Percentiles rank a stretch among this genome's conserved stretches.
These are phyloP conservation scores for Ceratocystiopsis brevicomis DNA, from an alignment of 2,329 filamentous ascomycete genomes.

Conservation along the genomic window DNA sequence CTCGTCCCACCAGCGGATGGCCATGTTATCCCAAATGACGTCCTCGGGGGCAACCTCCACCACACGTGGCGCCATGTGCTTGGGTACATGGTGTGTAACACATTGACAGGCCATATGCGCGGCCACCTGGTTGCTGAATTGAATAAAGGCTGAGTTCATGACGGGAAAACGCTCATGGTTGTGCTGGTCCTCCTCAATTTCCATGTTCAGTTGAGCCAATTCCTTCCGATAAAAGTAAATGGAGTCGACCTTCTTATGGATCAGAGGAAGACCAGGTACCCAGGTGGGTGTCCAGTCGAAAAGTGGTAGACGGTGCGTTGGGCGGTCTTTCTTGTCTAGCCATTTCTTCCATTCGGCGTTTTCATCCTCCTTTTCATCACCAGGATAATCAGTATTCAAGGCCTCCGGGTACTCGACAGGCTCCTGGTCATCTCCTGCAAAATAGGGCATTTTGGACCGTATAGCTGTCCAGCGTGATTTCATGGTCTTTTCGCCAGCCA, in stretches of 20 bases:
- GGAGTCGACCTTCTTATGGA: constrained; percentile 83
- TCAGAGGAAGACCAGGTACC: constrained; percentile 58
- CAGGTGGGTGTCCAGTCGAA: constrained; percentile 38
- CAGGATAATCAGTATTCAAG: constrained; percentile 40
- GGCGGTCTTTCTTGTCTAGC: constrained; percentile 61
- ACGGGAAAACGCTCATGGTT: constrained; percentile 70
- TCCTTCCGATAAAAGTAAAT: constrained; percentile 84
- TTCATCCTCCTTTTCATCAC: constrained; percentile 39
- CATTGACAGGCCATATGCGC: constrained; percentile 97
- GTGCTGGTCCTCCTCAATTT: constrained; percentile 80
- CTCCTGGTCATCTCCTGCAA: constrained; percentile 23
- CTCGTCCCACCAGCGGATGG: constrained; percentile 80
- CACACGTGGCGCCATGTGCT: constrained; percentile 78
- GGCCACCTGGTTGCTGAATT: constrained; percentile 94
- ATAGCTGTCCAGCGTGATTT: constrained; percentile 31
- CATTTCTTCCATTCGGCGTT: constrained; percentile 67
- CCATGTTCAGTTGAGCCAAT: constrained; percentile 68
- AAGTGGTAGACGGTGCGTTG: constrained; percentile 58
- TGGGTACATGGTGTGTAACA: constrained; percentile 74
- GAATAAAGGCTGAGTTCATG: constrained; percentile 94
- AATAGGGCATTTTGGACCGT: constrained; percentile 34
- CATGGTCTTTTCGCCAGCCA: constrained; percentile 17
- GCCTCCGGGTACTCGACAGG: constrained; percentile 40
- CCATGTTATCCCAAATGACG: constrained; percentile 95
- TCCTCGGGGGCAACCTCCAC: constrained; percentile 90